phyloP scores from a whole-genome alignment of 2,329 filamentous ascomycete species.

The Trichoderma breve region DNA sequence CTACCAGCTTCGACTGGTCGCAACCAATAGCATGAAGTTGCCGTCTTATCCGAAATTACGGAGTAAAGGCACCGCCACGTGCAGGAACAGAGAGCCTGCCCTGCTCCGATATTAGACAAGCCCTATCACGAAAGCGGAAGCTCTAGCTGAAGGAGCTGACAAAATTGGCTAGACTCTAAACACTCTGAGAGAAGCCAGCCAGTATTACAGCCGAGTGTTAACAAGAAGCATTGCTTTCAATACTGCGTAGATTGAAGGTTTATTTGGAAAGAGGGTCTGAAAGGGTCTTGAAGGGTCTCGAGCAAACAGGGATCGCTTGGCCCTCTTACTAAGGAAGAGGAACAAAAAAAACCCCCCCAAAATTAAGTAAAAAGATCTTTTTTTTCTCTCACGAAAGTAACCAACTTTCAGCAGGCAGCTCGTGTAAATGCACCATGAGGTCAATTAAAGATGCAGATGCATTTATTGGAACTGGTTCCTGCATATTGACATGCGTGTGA shows the following conservation, averaged over 20 bases:
- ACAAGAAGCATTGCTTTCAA: not conserved
- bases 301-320: not conserved
- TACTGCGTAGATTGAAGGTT: not conserved
- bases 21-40: not conserved
- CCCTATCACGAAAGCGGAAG: slow-evolving; percentile 12
- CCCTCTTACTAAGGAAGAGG: not conserved
- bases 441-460: not conserved
- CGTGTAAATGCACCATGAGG: not conserved
- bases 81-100: not conserved
- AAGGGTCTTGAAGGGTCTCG: not conserved
- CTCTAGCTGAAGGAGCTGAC: slow-evolving; percentile 1
- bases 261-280: not conserved
- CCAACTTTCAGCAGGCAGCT: not conserved
- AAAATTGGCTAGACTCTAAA: slow-evolving; percentile 8
- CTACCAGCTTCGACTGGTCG: not conserved
- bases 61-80: slow-evolving; percentile 1
- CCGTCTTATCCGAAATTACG: slow-evolving; percentile 16
- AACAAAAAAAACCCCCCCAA: no score
- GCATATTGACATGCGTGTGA: not conserved
- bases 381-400: not conserved
- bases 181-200: not conserved
- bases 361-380: not conserved
- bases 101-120: not conserved
- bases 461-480: not conserved
- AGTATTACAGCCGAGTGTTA: not conserved